A percentile compares a stretch with the other conserved stretches of the same genome.
Conservation (phyloP, 1,284 basidiomycete species). For the Tylopilus sp. region DNA sequence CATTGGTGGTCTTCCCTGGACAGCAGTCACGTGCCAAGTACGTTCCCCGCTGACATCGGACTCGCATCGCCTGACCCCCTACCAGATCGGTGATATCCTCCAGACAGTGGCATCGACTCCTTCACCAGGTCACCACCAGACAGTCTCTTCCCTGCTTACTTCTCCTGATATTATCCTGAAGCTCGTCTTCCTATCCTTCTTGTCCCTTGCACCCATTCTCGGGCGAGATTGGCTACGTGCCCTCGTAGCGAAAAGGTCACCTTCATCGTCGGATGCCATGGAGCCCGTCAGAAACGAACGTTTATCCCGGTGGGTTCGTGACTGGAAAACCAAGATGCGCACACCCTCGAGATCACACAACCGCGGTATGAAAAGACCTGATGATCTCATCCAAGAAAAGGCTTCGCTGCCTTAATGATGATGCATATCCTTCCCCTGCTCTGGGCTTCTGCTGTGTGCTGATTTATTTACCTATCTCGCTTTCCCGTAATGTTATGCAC, state of each 20-base stretch:
- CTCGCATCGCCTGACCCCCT: constrained; percentile 7
- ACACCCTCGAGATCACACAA: constrained; percentile 43
- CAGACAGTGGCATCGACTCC: constrained; percentile 71
- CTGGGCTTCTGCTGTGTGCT: constrained; percentile 9
- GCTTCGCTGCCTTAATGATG: constrained; percentile 28
- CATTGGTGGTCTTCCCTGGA: constrained; percentile 81
- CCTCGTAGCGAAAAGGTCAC: constrained; percentile 46
- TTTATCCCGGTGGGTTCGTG: constrained; percentile 52
- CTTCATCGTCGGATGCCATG: constrained; percentile 22
- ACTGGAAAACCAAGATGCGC: constrained; percentile 53
- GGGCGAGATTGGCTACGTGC: constrained; percentile 59
- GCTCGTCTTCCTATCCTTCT: constrained; percentile 65
- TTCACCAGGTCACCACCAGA: constrained; percentile 62
- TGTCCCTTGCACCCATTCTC: constrained; percentile 76
- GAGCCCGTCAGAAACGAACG: constrained; percentile 36
- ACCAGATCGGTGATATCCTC: constrained; percentile 76
- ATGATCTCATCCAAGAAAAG: constrained; percentile 48
- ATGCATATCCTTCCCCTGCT: constrained; percentile 13
- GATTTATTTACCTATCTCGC: constrained; percentile 26
- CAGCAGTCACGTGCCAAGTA: constrained; percentile 80
- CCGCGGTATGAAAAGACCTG: constrained; percentile 40
- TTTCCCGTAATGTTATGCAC: constrained; percentile 27
- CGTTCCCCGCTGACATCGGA: constrained; percentile 23
- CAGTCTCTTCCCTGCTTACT: constrained; percentile 65
- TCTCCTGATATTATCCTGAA: constrained; percentile 72